A percentile compares a stretch with the other conserved stretches of the same genome.
phyloP scores from a whole-genome alignment of 192 early-diverging fungal species.

The Chytriomyces sp. region DNA sequence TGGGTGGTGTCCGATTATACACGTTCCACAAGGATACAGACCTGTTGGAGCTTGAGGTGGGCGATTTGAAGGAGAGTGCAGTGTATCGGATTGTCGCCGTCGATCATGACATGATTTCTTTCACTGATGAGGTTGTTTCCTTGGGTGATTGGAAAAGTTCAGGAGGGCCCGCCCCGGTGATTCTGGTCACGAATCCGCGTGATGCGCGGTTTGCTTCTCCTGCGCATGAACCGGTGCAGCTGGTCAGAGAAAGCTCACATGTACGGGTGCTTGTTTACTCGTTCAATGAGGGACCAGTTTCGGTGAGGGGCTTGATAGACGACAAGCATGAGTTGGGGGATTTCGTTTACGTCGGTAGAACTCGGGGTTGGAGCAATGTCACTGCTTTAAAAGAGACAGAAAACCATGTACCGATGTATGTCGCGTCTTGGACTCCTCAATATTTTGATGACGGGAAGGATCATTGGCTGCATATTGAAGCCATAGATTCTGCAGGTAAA shows the following conservation, averaged over 20 bases:
- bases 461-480: constrained; percentile 69
- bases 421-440: constrained; percentile 70
- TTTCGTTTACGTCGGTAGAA: not conserved
- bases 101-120: constrained; percentile 85
- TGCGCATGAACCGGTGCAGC: constrained; percentile 61
- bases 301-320: not conserved
- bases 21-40: constrained; percentile 34
- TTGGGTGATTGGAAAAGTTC: constrained; percentile 47
- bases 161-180: constrained; percentile 70
- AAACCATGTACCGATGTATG: constrained; percentile 74
- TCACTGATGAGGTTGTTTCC: constrained; percentile 75
- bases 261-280: constrained; percentile 77
- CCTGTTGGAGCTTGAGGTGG: constrained; percentile 76
- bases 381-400: constrained; percentile 49
- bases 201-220: constrained; percentile 77
- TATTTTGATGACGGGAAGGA: constrained; percentile 70
- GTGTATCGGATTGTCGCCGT: constrained; percentile 79
- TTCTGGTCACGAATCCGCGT: constrained; percentile 88
- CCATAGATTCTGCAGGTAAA: constrained; percentile 60
- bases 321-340: constrained; percentile 17
- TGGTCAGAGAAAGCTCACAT: constrained; percentile 65
- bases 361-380: not conserved
- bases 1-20: constrained; percentile 54
- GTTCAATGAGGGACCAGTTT: not conserved
- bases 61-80: constrained; percentile 88